Conservation (phyloP, 352 stramenopile genomes). For the Phytophthora multivora region DNA sequence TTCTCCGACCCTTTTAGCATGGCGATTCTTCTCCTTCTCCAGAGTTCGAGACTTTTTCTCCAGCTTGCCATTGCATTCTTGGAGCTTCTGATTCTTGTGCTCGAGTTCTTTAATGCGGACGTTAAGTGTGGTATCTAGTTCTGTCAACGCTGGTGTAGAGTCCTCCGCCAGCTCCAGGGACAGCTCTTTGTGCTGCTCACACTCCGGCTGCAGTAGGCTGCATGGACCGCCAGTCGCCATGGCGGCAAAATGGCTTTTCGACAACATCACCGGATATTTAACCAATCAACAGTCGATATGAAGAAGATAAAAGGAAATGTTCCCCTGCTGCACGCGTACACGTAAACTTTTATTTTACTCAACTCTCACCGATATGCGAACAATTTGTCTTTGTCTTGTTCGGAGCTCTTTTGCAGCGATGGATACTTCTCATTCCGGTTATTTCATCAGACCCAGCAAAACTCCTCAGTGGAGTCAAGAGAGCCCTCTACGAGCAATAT, state of each 20-base stretch:
- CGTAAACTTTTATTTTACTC: too few relatives aligned
- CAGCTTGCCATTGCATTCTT: slow-evolving; percentile 1
- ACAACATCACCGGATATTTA: not conserved
- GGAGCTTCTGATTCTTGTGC: slow-evolving; percentile 5
- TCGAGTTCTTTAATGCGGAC: slow-evolving; percentile 10
- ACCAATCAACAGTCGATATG: not conserved
- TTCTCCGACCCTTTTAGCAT: not conserved
- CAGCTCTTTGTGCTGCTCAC: slow-evolving; percentile 3
- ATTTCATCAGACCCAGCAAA: too few relatives aligned
- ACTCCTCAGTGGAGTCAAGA: too few relatives aligned
- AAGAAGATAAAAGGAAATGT: not conserved
- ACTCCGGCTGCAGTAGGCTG: not conserved
- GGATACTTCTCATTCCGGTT: too few relatives aligned
- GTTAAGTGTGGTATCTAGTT: not conserved
- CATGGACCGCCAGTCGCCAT: not conserved
- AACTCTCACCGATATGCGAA: too few relatives aligned
- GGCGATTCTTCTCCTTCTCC: slow-evolving; percentile 2
- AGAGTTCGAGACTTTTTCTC: not conserved
- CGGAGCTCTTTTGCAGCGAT: too few relatives aligned
- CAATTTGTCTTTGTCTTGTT: too few relatives aligned
- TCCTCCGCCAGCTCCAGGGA: slow-evolving; percentile 6
- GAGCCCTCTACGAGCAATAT: too few relatives aligned
- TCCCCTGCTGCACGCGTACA: too few relatives aligned
- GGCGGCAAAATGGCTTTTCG: not conserved
- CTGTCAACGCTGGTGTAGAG: not conserved